Percentiles rank a stretch among this genome's conserved stretches.
These are phyloP conservation scores for Millerozyma acaciae DNA, from an alignment of 805 yeast species.

Conservation along the genomic window DNA sequence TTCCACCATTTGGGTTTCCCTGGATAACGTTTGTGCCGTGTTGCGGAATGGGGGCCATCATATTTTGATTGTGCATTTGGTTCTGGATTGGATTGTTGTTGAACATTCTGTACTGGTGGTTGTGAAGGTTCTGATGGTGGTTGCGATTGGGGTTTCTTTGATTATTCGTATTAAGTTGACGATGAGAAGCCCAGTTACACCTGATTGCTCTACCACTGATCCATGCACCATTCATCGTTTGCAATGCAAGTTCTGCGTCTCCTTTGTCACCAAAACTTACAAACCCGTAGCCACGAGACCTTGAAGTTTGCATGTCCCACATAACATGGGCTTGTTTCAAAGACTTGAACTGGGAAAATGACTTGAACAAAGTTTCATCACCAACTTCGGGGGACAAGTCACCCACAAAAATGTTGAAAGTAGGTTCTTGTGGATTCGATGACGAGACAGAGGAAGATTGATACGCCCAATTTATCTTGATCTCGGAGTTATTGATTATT, in stretches of 20 bases:
- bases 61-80: conserved; percentile 9
- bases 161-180: conserved; percentile 32
- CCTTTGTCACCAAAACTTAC: conserved; percentile 64
- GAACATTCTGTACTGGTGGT: conserved; percentile 14
- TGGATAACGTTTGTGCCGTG: conserved; percentile 5
- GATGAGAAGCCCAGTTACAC: conserved; percentile 86
- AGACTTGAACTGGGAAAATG: conserved; percentile 57
- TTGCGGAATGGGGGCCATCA: conserved; percentile 6
- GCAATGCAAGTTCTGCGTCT: conserved; percentile 74
- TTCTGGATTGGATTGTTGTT: conserved; percentile 12
- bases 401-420: conserved; percentile 78
- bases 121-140: conserved; percentile 9
- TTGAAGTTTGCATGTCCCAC: conserved; percentile 96
- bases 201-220: conserved; percentile 75
- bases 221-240: conserved; percentile 68
- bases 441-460: conserved; percentile 67
- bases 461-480: conserved; percentile 78
- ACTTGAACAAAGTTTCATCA: conserved; percentile 61
- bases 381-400: conserved; percentile 79
- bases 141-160: conserved; percentile 10
- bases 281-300: conserved; percentile 90
- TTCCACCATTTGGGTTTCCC: conserved; percentile 2
- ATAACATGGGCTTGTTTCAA: conserved; percentile 83
- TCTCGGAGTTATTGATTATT: conserved; percentile 48
- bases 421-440: conserved; percentile 37